Evolutionary conservation across 148 eudicot genomes (phyloP).

Genomic region (Vaccinium vitisidaea): DNA sequence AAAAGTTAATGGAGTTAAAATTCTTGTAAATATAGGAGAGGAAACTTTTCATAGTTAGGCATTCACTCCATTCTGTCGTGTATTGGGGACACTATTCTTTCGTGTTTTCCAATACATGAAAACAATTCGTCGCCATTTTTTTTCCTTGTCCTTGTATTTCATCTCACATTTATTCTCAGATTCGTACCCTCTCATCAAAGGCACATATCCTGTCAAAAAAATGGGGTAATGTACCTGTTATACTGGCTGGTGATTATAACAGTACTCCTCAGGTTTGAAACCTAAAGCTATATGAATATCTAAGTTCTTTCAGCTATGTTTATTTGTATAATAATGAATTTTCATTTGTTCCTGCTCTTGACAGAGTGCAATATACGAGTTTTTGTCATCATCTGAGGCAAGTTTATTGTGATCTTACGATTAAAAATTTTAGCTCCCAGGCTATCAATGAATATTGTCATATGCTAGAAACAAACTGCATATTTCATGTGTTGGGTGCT

Average conservation of each 20-base stretch:
- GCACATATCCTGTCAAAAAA: constrained; percentile 38
- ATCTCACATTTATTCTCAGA: constrained; percentile 24
- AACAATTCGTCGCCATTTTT: neutral
- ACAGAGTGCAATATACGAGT: constrained; percentile 35
- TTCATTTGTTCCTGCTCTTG: constrained; percentile 7
- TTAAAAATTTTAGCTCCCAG: neutral
- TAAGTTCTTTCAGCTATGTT: neutral
- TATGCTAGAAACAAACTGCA: neutral
- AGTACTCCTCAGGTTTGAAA: constrained; percentile 39
- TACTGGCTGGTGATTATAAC: constrained; percentile 49
- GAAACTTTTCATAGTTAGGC: neutral
- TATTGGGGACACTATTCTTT: neutral
- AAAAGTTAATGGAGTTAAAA: neutral
- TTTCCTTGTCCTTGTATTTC: neutral
- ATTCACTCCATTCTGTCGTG: neutral
- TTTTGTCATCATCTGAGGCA: constrained; percentile 33
- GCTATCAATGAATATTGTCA: neutral
- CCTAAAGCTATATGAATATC: constrained; percentile 2
- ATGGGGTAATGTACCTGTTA: constrained; percentile 46
- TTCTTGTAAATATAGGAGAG: neutral
- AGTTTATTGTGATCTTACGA: neutral
- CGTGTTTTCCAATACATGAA: neutral
- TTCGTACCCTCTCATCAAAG: constrained; percentile 30
- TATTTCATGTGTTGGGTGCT: neutral
- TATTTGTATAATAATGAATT: neutral